Conservation (phyloP, 148 eudicot species). For the Camellia lanceoleosa region DNA sequence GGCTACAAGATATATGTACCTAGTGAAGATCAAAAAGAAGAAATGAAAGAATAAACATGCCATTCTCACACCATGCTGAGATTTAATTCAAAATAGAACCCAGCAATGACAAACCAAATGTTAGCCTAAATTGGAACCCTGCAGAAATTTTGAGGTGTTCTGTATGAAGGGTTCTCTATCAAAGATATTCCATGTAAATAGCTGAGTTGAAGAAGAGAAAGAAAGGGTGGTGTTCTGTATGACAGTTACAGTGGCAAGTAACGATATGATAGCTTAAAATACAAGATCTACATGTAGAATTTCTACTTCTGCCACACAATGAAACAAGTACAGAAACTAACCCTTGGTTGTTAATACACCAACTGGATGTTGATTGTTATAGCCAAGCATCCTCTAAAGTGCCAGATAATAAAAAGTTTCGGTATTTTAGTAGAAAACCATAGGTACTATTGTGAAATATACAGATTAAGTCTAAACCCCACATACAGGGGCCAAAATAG, state of each 20-base stretch:
- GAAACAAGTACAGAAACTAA: not conserved
- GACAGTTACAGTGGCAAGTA: not conserved
- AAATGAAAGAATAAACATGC: not conserved
- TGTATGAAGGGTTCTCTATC: not conserved
- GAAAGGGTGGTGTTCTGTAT: not conserved
- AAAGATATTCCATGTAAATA: not conserved
- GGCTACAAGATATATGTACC: not conserved
- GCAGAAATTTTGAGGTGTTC: not conserved
- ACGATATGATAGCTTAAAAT: too few relatives aligned
- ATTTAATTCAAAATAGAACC: conserved; percentile 4
- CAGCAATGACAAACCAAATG: not conserved
- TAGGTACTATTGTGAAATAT: not conserved
- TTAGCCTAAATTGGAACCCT: not conserved
- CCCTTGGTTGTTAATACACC: not conserved
- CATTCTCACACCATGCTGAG: conserved; percentile 5
- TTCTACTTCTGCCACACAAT: not conserved
- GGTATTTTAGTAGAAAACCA: not conserved
- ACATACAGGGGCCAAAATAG: not conserved
- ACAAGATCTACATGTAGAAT: not conserved
- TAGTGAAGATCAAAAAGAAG: conserved; percentile 1
- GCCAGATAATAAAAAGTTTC: not conserved
- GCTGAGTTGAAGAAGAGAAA: not conserved
- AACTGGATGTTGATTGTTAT: not conserved
- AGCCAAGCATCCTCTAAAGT: not conserved
- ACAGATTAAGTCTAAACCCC: not conserved